phyloP scores from a whole-genome alignment of 495 filamentous ascomycete genomes.

The Aspergillus egyptiacus region DNA sequence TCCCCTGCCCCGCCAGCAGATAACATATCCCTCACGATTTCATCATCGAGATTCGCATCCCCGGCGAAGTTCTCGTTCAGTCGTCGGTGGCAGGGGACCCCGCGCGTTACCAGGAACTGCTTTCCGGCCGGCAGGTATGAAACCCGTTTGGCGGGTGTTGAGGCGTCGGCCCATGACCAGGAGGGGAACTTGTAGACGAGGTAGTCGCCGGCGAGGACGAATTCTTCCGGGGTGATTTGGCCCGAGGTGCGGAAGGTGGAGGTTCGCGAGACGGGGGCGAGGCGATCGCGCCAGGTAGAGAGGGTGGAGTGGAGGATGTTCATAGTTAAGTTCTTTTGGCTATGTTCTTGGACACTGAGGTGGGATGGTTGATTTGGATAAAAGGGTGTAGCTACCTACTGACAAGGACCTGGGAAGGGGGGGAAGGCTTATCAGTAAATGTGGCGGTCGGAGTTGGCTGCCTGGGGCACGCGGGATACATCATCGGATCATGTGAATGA shows the following conservation, averaged over 20 bases:
- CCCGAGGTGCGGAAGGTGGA: slow-evolving; percentile 91
- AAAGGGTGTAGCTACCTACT: not conserved
- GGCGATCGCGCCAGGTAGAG: slow-evolving; percentile 80
- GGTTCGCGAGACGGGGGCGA: slow-evolving; percentile 78
- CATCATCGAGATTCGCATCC: slow-evolving; percentile 76
- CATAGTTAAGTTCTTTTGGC: slow-evolving; percentile 22
- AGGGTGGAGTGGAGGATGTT: slow-evolving; percentile 73
- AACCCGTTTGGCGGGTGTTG: slow-evolving; percentile 67
- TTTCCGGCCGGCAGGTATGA: slow-evolving; percentile 81
- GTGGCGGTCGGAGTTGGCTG: slow-evolving; percentile 15
- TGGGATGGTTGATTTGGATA: not conserved
- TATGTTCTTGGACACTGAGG: not conserved
- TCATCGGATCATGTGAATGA: slow-evolving; percentile 20
- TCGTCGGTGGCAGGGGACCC: slow-evolving; percentile 85
- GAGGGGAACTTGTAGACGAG: slow-evolving; percentile 98
- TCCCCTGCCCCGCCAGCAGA: slow-evolving; percentile 51
- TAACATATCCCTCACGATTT: slow-evolving; percentile 72
- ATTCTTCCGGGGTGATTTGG: slow-evolving; percentile 97
- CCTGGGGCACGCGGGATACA: slow-evolving; percentile 19
- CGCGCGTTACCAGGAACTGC: slow-evolving; percentile 91
- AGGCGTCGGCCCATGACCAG: slow-evolving; percentile 95
- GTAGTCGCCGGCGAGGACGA: slow-evolving; percentile 92
- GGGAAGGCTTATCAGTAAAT: slow-evolving; percentile 14
- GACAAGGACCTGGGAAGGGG: not conserved
- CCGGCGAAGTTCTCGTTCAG: slow-evolving; percentile 91